These are phyloP conservation scores for Podila epicladia DNA, from an alignment of 192 early-diverging fungal genomes.

Conservation along the genomic window DNA sequence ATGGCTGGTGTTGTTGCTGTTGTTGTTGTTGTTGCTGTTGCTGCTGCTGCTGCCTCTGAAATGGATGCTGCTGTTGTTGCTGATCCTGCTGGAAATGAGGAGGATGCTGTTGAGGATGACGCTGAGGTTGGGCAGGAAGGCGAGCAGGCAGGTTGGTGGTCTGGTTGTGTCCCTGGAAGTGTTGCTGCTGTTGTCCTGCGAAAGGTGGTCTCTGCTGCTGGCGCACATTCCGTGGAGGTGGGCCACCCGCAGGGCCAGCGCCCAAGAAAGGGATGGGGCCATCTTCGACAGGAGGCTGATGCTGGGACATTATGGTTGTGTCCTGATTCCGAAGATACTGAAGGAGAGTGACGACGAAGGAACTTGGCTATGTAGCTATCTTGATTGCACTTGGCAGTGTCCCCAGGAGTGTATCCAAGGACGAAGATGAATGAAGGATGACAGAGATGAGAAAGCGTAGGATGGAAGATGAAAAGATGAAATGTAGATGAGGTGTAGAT, in stretches of 20 bases:
- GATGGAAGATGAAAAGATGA: not conserved
- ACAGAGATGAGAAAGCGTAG: not conserved
- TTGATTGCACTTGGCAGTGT: not conserved
- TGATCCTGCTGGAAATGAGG: conserved; percentile 4
- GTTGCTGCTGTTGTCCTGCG: conserved; percentile 10
- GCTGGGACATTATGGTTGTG: conserved; percentile 2
- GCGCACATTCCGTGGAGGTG: conserved; percentile 10
- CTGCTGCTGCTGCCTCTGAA: conserved; percentile 6
- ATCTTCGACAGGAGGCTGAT: conserved; percentile 40
- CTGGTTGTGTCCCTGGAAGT: conserved; percentile 1
- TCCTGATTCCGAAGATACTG: not conserved
- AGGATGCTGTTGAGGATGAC: conserved; percentile 47
- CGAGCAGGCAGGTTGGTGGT: conserved; percentile 6
- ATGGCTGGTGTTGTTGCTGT: conserved; percentile 15
- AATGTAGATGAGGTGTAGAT: not conserved
- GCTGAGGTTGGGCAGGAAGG: conserved; percentile 24
- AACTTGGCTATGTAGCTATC: too few species aligned
- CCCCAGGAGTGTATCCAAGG: not conserved
- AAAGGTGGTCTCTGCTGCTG: conserved; percentile 11
- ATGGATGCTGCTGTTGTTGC: conserved; percentile 10
- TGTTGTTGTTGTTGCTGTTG: conserved; percentile 1
- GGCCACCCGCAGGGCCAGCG: conserved; percentile 5
- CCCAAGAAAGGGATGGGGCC: conserved; percentile 50
- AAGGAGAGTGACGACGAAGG: too few species aligned
- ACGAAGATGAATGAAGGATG: not conserved